Evolutionary conservation across 2,329 filamentous ascomycete genomes (phyloP).

Genomic region (Leptographium radiaticola): DNA sequence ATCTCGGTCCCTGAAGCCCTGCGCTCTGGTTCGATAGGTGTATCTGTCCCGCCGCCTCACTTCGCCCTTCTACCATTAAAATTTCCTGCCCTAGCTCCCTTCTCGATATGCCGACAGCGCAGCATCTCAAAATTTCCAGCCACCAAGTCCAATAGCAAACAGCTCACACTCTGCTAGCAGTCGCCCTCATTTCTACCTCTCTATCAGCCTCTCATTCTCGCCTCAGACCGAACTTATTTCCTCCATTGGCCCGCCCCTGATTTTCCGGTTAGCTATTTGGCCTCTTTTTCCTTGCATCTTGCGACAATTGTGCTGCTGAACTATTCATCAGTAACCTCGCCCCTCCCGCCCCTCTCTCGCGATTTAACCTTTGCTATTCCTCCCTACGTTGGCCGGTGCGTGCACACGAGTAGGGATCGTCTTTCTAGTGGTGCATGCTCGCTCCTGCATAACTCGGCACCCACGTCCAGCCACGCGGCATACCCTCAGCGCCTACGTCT

Average conservation of each 20-base stretch:
- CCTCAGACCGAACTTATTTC: not conserved
- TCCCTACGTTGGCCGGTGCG: not conserved
- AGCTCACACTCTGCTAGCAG: not conserved
- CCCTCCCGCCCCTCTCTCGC: not conserved
- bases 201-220: not conserved
- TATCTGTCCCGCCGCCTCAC: not conserved
- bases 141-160: not conserved
- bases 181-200: not conserved
- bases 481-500: not conserved
- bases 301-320: not conserved
- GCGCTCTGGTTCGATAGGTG: not conserved
- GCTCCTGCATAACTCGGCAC: not conserved
- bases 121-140: slow-evolving; percentile 5
- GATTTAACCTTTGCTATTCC: not conserved
- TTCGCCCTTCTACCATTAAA: not conserved
- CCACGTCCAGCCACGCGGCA: not conserved
- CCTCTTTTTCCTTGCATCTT: not conserved
- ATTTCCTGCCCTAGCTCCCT: slow-evolving; percentile 1
- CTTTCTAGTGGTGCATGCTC: not conserved
- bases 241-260: not conserved
- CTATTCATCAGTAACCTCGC: not conserved
- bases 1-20: not conserved
- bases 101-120: slow-evolving; percentile 5
- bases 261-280: not conserved
- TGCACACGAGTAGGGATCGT: not conserved